Conservation (phyloP, 2,329 filamentous ascomycete species). For the Metarhizium humberi region DNA sequence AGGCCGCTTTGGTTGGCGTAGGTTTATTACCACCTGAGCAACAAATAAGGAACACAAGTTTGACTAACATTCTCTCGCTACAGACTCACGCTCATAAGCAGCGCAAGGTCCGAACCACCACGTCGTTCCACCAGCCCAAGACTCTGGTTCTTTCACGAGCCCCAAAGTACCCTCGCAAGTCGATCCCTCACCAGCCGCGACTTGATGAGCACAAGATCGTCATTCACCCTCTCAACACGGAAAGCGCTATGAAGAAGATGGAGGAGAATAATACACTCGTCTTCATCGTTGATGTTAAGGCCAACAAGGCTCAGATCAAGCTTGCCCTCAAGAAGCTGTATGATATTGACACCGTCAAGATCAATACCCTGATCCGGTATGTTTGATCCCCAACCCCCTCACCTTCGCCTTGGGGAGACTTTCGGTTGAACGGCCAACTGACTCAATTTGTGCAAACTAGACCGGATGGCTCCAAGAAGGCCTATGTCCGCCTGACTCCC, state of each 20-base stretch:
- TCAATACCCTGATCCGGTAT: slow-evolving; percentile 98
- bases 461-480: slow-evolving; percentile 98
- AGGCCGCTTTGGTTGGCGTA: slow-evolving; percentile 94
- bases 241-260: slow-evolving; percentile 99
- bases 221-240: slow-evolving; percentile 97
- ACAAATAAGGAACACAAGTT: background rate
- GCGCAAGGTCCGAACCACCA: slow-evolving; percentile 84
- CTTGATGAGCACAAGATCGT: slow-evolving; percentile 98
- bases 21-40: slow-evolving; percentile 31
- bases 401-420: background rate
- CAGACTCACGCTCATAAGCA: slow-evolving; percentile 64
- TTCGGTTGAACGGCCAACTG: background rate
- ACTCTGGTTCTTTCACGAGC: slow-evolving; percentile 83
- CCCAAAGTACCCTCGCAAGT: slow-evolving; percentile 96
- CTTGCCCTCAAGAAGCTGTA: slow-evolving; percentile 97
- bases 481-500: slow-evolving; percentile 86
- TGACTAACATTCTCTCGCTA: slow-evolving; percentile 4
- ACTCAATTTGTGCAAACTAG: slow-evolving; percentile 21
- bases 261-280: slow-evolving; percentile 99
- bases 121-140: slow-evolving; percentile 97
- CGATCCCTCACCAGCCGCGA: slow-evolving; percentile 77
- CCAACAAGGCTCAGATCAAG: slow-evolving; percentile 99
- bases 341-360: slow-evolving; percentile 95
- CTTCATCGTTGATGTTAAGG: slow-evolving; percentile 94
- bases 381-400: slow-evolving; percentile 15